Evolutionary conservation across 805 yeast species (phyloP), one percentile per base, ranked within the genome.

Genomic region (Ogataea angusta): DNA sequence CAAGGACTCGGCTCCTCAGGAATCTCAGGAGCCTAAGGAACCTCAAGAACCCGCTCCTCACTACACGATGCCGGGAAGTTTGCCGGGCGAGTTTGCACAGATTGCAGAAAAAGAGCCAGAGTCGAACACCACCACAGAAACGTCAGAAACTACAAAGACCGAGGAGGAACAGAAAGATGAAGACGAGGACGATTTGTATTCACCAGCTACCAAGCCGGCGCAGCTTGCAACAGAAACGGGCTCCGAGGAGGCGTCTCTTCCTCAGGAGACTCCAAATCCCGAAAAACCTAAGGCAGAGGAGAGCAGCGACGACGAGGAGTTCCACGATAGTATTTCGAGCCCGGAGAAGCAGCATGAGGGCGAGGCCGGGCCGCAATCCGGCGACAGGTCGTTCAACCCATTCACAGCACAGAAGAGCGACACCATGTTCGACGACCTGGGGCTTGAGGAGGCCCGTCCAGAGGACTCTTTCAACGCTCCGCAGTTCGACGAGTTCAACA

Each of bases 261-360:
- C 30, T 15, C 21, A 15, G n/a, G 30, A 24, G 19, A 18, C 21
- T 24, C 12, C 29, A 9, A 16, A 3, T 7, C 25, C 32, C 5
- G 43, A 30, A 15, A 36, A 21, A 16, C 34, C 33, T 7, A 23
- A 32, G 29, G 33, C 42, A 12, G 42, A 70, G 12, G 70, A 78
- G 4, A 67, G 75, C 9, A 43, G 47, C 25, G 55, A 51, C 12
- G 65, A 62, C 16, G 69, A 66, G 16, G 72, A 70, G 45, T 72
- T 69, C 33, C 69, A 69, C 13, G 69, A 66, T 29, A 59, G 49
- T 43, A 32, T 49, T 8, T 51, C 56, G 21, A 40, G 52, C 9
- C 52, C 52, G 8, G 34, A 34, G 18, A 41, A 41, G 15, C 18
- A 35, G 30, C 34, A 17, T 5, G 36, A 15, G 22, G 24, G 17